These are phyloP conservation scores for Stagonosporopsis chrysanthemi DNA, from an alignment of 2,329 filamentous ascomycete species.

Conservation along the genomic window DNA sequence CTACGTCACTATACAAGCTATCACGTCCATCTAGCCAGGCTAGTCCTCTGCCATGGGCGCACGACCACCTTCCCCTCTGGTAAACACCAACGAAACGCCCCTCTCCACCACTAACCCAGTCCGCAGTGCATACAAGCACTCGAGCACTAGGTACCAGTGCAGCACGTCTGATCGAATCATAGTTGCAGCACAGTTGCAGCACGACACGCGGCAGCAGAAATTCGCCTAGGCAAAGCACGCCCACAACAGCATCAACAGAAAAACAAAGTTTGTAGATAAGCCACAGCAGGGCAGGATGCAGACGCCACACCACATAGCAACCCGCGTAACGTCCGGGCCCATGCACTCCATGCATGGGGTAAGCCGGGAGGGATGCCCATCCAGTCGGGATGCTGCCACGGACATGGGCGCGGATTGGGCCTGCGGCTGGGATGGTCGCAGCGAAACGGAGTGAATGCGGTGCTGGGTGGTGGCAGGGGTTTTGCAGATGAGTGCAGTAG, in stretches of 20 bases:
- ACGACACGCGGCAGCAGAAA: no score
- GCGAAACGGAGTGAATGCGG: neutral
- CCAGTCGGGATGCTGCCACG: neutral
- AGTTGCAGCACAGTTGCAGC: no score
- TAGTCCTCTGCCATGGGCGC: neutral
- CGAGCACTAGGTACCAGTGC: neutral
- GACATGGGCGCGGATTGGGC: neutral
- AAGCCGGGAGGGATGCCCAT: neutral
- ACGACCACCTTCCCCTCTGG: neutral
- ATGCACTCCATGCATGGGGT: neutral
- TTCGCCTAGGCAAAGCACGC: neutral
- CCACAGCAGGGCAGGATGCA: neutral
- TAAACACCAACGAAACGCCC: neutral
- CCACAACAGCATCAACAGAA: neutral
- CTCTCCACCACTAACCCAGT: neutral
- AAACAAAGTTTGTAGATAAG: neutral
- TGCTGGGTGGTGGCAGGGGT: no score
- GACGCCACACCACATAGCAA: neutral
- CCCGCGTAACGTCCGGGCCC: neutral
- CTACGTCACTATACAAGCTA: no score
- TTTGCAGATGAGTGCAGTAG: neutral
- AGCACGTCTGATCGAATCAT: neutral
- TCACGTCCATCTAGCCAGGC: no score
- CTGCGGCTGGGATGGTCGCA: neutral
- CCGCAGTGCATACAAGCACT: neutral